Conservation (phyloP, 2,329 filamentous ascomycete genomes). For the Stenocarpella maydis region DNA sequence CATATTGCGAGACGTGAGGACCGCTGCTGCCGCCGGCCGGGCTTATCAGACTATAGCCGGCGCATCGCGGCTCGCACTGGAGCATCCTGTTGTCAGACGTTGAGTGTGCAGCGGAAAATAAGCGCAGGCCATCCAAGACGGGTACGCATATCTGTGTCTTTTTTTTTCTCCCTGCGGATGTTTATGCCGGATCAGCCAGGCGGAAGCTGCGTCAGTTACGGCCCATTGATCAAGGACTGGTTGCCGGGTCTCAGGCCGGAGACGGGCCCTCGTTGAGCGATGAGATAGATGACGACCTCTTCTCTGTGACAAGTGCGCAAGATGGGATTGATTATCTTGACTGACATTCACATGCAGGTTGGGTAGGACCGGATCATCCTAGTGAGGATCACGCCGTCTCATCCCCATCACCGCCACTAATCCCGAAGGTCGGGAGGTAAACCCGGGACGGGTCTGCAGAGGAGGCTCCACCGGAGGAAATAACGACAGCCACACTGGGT, state of each 20-base stretch:
- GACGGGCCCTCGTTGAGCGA: background rate
- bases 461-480: conserved; percentile 12
- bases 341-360: conserved; percentile 20
- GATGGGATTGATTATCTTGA: conserved; percentile 12
- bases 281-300: background rate
- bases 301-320: background rate
- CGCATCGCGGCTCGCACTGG: conserved; percentile 22
- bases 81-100: conserved; percentile 25
- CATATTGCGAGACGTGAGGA: conserved; percentile 10
- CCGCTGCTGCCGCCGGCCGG: conserved; percentile 27
- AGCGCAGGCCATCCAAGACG: conserved; percentile 1
- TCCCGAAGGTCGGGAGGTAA: background rate
- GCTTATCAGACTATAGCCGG: background rate
- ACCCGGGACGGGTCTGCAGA: background rate
- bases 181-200: background rate
- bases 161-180: background rate
- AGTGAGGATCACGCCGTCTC: background rate
- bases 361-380: conserved; percentile 17
- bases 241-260: background rate
- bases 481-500: background rate
- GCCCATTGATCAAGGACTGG: background rate
- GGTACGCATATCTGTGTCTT: conserved; percentile 6
- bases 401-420: background rate
- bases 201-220: conserved; percentile 1
- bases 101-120: conserved; percentile 12